Percentiles rank a stretch among this genome's conserved stretches.
These are phyloP conservation scores for Sporothrix globosa DNA, from an alignment of 2,329 filamentous ascomycete genomes.

Conservation along the genomic window DNA sequence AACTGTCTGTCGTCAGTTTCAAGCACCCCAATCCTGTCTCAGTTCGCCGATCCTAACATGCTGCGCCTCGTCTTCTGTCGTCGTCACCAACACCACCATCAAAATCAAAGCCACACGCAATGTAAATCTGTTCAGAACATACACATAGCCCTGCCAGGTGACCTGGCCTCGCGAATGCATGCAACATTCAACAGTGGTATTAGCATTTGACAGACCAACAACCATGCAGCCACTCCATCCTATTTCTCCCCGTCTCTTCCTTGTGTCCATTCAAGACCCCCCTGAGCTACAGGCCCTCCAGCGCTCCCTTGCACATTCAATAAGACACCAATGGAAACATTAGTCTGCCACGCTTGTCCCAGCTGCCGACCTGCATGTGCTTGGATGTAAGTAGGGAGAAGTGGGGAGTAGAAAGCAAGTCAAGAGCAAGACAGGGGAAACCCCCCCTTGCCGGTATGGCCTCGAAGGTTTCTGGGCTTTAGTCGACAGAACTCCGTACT, in stretches of 20 bases:
- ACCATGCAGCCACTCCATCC: neutral
- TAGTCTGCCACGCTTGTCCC: neutral
- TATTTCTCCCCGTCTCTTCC: neutral
- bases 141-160: too few species aligned
- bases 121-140: too few species aligned
- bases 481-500: neutral
- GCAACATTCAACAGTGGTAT: neutral
- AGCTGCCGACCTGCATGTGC: slow-evolving; percentile 9
- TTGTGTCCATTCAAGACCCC: neutral
- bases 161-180: neutral
- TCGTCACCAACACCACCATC: slow-evolving; percentile 21
- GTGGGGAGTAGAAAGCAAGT: neutral
- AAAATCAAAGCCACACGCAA: too few species aligned
- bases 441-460: slow-evolving; percentile 15
- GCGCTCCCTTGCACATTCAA: neutral
- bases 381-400: slow-evolving; percentile 30
- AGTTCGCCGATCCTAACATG: slow-evolving; percentile 47
- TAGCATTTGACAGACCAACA: neutral
- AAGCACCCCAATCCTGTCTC: slow-evolving; percentile 47
- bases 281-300: neutral
- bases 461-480: neutral
- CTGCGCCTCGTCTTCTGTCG: slow-evolving; percentile 40
- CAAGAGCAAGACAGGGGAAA: slow-evolving; percentile 3
- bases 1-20: slow-evolving; percentile 42
- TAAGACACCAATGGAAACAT: slow-evolving; percentile 19